Percentiles rank a stretch among this genome's conserved stretches.
Evolutionary conservation across 108 stramenopile genomes (phyloP).

Genomic region (Cylindrotheca closterium): DNA sequence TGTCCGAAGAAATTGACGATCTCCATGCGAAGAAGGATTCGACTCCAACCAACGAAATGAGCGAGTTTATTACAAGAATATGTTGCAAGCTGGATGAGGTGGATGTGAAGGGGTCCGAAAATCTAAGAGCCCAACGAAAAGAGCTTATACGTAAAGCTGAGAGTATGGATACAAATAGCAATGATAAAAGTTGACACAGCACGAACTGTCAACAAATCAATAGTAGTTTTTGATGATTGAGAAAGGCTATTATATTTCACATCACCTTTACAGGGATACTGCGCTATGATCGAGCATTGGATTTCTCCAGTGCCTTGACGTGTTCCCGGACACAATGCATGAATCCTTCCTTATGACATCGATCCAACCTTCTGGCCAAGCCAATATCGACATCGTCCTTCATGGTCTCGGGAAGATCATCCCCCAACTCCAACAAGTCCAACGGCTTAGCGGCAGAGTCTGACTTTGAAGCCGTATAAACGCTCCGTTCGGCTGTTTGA

Average conservation of each 20-base stretch:
- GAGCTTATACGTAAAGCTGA: conserved; percentile 48
- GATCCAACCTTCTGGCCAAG: conserved; percentile 61
- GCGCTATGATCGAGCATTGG: conserved; percentile 22
- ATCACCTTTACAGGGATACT: too few relatives aligned
- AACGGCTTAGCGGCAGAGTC: conserved; percentile 16
- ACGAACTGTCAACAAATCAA: too few relatives aligned
- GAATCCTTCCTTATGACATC: conserved; percentile 84
- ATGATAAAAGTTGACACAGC: neutral
- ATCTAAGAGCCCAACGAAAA: conserved; percentile 49
- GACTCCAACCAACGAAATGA: conserved; percentile 15
- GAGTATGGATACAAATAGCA: conserved; percentile 27
- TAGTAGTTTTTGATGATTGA: too few relatives aligned
- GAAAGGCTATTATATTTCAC: too few relatives aligned
- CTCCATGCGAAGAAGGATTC: conserved; percentile 23
- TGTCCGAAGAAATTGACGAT: conserved; percentile 47
- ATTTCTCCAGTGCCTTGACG: conserved; percentile 51
- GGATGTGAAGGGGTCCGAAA: conserved; percentile 53
- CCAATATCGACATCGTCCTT: conserved; percentile 57
- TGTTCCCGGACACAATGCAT: conserved; percentile 77
- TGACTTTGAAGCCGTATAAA: neutral
- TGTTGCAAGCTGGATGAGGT: conserved; percentile 62
- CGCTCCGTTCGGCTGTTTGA: neutral
- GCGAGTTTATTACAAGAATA: conserved; percentile 55
- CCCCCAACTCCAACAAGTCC: conserved; percentile 63
- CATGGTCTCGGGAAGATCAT: conserved; percentile 73